Conservation (phyloP, 495 filamentous ascomycete genomes). For the Cladorrhinum samala region DNA sequence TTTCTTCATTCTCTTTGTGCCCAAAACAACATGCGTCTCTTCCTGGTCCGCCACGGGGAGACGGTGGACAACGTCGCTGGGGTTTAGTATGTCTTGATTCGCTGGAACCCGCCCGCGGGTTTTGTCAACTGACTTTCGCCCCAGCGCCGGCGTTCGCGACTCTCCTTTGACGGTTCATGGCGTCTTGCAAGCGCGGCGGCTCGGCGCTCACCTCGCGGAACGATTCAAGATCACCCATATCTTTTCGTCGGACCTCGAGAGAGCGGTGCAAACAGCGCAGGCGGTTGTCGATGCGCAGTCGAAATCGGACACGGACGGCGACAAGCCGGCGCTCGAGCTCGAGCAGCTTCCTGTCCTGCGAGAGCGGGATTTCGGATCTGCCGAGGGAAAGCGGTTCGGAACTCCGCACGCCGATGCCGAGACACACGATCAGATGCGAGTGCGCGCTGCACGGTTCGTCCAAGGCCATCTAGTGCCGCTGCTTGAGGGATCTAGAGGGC, state of each 20-base stretch:
- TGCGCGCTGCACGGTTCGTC: constrained; percentile 58
- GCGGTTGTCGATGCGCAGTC: constrained; percentile 52
- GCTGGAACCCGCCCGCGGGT: not conserved
- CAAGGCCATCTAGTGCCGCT: constrained; percentile 53
- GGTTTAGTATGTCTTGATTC: constrained; percentile 53
- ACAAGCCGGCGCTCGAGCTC: constrained; percentile 24
- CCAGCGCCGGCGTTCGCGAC: constrained; percentile 71
- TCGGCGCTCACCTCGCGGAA: constrained; percentile 54
- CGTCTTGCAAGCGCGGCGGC: constrained; percentile 61
- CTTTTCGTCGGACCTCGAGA: constrained; percentile 73
- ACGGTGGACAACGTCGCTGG: constrained; percentile 80
- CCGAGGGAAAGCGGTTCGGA: constrained; percentile 55
- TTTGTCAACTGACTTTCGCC: constrained; percentile 19
- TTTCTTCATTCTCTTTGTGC: not conserved
- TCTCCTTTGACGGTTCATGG: constrained; percentile 79
- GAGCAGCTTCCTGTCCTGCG: constrained; percentile 49
- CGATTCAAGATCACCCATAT: constrained; percentile 50
- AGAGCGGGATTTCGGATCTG: constrained; percentile 67
- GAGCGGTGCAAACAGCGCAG: constrained; percentile 65
- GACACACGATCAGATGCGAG: constrained; percentile 57
- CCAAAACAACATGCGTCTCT: constrained; percentile 52
- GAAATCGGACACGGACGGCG: constrained; percentile 1
- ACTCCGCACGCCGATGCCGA: constrained; percentile 37
- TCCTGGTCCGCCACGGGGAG: constrained; percentile 81
- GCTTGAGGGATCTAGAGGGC: constrained; percentile 30